Percentiles rank a stretch among this genome's conserved stretches.
These are phyloP conservation scores for Penicillium chermesinum DNA, from an alignment of 495 filamentous ascomycete genomes.

Conservation along the genomic window DNA sequence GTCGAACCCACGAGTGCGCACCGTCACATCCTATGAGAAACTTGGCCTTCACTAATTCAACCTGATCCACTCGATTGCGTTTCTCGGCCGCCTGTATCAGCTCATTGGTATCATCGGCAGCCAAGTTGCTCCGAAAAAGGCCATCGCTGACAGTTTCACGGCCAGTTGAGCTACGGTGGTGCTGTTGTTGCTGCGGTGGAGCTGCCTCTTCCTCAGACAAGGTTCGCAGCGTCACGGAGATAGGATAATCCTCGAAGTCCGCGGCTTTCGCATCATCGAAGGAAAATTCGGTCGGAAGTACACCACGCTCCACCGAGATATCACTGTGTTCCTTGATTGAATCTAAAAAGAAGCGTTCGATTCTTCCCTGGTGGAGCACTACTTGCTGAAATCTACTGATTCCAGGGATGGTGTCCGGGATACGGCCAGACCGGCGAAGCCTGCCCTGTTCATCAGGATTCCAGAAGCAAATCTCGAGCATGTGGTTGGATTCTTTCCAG, in stretches of 20 bases:
- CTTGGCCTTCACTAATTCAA: slow-evolving; percentile 46
- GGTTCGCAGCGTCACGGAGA: slow-evolving; percentile 42
- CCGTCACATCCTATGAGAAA: slow-evolving; percentile 61
- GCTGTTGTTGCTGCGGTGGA: slow-evolving; percentile 15
- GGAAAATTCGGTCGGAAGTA: slow-evolving; percentile 38
- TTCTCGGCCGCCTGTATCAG: slow-evolving; percentile 31
- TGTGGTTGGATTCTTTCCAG: slow-evolving; percentile 58
- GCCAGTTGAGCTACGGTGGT: slow-evolving; percentile 6
- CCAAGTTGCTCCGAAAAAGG: slow-evolving; percentile 51
- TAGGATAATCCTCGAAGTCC: slow-evolving; percentile 47
- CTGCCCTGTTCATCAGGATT: slow-evolving; percentile 38
- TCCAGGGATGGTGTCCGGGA: slow-evolving; percentile 52
- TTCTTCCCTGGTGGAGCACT: slow-evolving; percentile 51
- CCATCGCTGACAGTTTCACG: slow-evolving; percentile 37
- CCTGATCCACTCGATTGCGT: slow-evolving; percentile 5
- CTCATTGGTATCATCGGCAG: slow-evolving; percentile 54
- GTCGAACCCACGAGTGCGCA: slow-evolving; percentile 53
- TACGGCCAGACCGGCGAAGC: slow-evolving; percentile 48
- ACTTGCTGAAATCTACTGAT: slow-evolving; percentile 51
- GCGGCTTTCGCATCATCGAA: slow-evolving; percentile 37
- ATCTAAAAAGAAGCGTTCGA: slow-evolving; percentile 53
- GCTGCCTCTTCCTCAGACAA: slow-evolving; percentile 42
- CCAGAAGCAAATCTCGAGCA: slow-evolving; percentile 42
- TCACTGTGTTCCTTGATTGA: slow-evolving; percentile 36
- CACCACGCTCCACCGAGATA: slow-evolving; percentile 39